Conservation (phyloP, 1,139 yeast species). For the Wickerhamiella infanticola region DNA sequence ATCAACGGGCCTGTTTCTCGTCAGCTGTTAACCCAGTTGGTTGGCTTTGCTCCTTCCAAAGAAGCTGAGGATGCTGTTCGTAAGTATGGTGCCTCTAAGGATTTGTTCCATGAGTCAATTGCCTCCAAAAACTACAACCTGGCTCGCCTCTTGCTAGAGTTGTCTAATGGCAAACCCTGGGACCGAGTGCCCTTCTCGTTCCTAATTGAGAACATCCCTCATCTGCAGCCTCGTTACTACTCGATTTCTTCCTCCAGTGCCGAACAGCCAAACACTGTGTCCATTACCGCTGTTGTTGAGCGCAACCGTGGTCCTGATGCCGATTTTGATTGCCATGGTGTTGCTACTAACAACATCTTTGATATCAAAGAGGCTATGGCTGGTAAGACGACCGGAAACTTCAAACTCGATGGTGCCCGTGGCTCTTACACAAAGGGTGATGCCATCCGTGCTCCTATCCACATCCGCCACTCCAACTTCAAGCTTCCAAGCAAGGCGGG, state of each 20-base stretch:
- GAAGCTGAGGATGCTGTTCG: constrained; percentile 38
- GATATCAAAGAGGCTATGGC: constrained; percentile 54
- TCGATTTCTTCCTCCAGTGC: constrained; percentile 87
- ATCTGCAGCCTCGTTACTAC: constrained; percentile 86
- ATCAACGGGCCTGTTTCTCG: constrained; percentile 90
- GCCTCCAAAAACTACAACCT: constrained; percentile 48
- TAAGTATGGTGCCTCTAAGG: constrained; percentile 53
- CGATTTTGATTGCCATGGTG: constrained; percentile 55
- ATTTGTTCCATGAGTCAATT: constrained; percentile 47
- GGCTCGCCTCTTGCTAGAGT: constrained; percentile 52
- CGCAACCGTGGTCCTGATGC: constrained; percentile 31
- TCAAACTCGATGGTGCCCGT: constrained; percentile 81
- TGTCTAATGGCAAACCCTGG: constrained; percentile 61
- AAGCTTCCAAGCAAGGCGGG: constrained; percentile 80
- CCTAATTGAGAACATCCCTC: constrained; percentile 64
- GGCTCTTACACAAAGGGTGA: constrained; percentile 28
- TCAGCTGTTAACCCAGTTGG: constrained; percentile 62
- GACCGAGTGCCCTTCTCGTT: constrained; percentile 65
- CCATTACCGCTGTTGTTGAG: constrained; percentile 86
- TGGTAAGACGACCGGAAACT: constrained; percentile 31
- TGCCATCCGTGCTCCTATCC: constrained; percentile 62
- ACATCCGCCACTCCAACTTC: constrained; percentile 87
- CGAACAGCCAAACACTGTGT: constrained; percentile 53
- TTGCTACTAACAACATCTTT: constrained; percentile 75
- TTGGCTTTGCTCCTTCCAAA: constrained; percentile 66